A percentile compares a stretch with the other conserved stretches of the same genome.
These are phyloP conservation scores for Exophiala spinifera DNA, from an alignment of 2,329 filamentous ascomycete species.

Conservation along the genomic window DNA sequence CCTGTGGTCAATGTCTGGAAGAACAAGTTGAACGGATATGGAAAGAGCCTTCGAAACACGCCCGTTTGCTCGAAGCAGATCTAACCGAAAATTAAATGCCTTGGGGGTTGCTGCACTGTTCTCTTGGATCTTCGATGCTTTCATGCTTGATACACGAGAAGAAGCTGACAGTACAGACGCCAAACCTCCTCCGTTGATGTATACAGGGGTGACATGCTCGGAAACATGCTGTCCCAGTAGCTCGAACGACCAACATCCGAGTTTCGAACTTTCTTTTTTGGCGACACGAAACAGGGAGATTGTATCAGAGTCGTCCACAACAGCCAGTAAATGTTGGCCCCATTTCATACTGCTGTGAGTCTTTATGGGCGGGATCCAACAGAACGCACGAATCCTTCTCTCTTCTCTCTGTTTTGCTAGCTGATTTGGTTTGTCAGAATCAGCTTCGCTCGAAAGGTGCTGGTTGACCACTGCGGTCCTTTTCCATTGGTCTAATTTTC, in stretches of 20 bases:
- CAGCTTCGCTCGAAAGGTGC: conserved; percentile 34
- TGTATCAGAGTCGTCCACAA: conserved; percentile 37
- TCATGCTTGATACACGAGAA: background rate
- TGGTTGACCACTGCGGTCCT: conserved; percentile 54
- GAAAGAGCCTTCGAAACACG: conserved; percentile 7
- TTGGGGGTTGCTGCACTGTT: too few relatives aligned
- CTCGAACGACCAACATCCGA: conserved; percentile 21
- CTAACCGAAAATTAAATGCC: background rate
- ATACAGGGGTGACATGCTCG: background rate
- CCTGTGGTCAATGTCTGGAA: too few relatives aligned
- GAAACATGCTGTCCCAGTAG: conserved; percentile 4
- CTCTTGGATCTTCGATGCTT: too few relatives aligned
- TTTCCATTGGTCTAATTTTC: conserved; percentile 49
- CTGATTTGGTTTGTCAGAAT: conserved; percentile 18
- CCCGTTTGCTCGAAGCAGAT: conserved; percentile 14
- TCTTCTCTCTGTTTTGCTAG: conserved; percentile 28
- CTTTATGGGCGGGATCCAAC: conserved; percentile 35
- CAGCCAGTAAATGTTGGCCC: conserved; percentile 37
- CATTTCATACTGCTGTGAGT: conserved; percentile 26
- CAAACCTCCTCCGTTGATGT: background rate
- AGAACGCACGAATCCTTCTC: conserved; percentile 40
- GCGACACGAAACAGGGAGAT: conserved; percentile 16
- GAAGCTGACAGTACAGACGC: conserved; percentile 8
- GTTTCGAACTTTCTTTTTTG: conserved; percentile 15
- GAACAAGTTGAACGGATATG: background rate